Evolutionary conservation across 2,329 filamentous ascomycete genomes (phyloP), one percentile per base, ranked within the genome.

Genomic region (Colletotrichum ledebouriae): DNA sequence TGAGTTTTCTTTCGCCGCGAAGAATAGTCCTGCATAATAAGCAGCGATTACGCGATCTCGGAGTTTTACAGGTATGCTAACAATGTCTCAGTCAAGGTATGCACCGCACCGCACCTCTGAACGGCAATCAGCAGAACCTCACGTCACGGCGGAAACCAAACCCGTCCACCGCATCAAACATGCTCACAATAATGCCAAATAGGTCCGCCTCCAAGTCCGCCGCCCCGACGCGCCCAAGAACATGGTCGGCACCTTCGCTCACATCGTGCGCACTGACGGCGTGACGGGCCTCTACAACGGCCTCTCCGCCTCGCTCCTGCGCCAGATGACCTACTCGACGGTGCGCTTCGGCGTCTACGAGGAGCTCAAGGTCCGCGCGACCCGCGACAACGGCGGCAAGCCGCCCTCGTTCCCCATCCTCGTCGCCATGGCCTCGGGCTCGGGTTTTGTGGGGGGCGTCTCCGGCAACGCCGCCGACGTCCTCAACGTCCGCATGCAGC

Each of bases 401-500:
- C 13, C 62, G 41, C 91, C 94, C 3, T 89, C 91, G 2, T 90
- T 97, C 74, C 84, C 89, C 11, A 85, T 88, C n/a, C 90, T 99
- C 10, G 86, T 97, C 71, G 92, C 87, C 72, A 92, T 98, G 80
- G 93, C 95, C 60, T 91, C 90, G 25, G 82, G 89, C 33, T 95
- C 96, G 7, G 96, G 96, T 59, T 93, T 98, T 77, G 80, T 97
- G 3, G 96, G 96, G 70, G 96, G 96, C 57, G 82, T 98, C 53
- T 92, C 91, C 6, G 96, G 96, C 72, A 99, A 98, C 81, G 94
- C 94, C 3, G 95, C 94, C 72, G 96, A 99, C 78, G 94, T 99
- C 39, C 86, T 98, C 75, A 99, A 99, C 80, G 96, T 99, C 57
- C 93, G 96, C 72, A 99, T 99, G 96, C 96, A 99, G 82, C 93